Base-by-base conservation (phyloP, 2,329 filamentous ascomycete genomes). In the Colletotrichum somersetense region DNA sequence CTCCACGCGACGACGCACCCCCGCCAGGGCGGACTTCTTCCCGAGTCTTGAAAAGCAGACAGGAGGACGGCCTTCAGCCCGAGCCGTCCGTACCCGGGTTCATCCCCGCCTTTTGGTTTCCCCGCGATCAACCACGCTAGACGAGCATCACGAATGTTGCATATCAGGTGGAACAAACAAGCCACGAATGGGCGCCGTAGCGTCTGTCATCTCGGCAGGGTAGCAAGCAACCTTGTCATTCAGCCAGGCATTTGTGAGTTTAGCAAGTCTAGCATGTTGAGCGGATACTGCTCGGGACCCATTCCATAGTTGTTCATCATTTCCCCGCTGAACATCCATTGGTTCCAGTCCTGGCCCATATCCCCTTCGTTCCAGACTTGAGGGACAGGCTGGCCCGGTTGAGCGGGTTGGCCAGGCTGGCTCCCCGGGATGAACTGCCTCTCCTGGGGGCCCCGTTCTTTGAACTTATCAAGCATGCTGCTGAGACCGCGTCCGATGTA, bases 401-500 rank as follows among this genome's bases (percentile, higher is more conserved):
- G 62, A n/a, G 59, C 66, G 5, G 48, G 58, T 18, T 38, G 50
- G 7, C 44, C 65, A 4, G 58, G 46, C 38, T 65, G 59, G 30
- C 58, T 11, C 16, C 65, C 52, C 26, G 48, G 48, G 5, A 53
- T 16, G 18, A 59, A 62, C 6, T 61, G 66, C 40, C 64, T 63
- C 30, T 63, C 61, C 52, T 75, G 74, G 12, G 65, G 53, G 16
- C 75, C 75, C 1, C 70, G 40, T 18, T 75, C 74, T 64, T 77
- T 79, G 55, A 80, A 76, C 65, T 76, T 80, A 16, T 74, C 70
- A 12, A 80, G 75, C 78, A 80, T 80, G 38, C 72, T 75, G 59
- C 73, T 66, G n/a, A 80, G 77, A 0, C 79, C 79, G 8, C 73
- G 72, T 3, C 77, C 78, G 11, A 80, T 74, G 66, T 79, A 79